phyloP scores from a whole-genome alignment of 2,329 filamentous ascomycete species.

The Fusarium incarnatum region DNA sequence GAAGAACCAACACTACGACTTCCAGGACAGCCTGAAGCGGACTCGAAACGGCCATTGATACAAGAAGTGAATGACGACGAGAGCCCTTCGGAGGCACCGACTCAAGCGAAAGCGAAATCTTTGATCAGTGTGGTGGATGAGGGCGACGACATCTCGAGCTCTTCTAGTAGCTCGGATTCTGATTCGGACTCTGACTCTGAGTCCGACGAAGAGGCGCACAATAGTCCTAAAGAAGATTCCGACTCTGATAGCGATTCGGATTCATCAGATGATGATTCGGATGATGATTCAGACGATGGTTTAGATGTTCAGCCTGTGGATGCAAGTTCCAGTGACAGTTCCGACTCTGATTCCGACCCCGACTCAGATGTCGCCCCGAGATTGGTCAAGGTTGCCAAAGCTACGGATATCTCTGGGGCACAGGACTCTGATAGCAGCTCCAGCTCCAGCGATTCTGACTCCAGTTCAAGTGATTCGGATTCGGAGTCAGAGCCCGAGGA shows the following conservation, averaged over 20 bases:
- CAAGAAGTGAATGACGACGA: slow-evolving; percentile 41
- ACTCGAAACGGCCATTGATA: slow-evolving; percentile 47
- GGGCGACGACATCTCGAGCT: slow-evolving; percentile 31
- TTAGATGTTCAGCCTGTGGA: slow-evolving; percentile 4
- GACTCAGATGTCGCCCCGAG: not conserved
- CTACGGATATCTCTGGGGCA: slow-evolving; percentile 19
- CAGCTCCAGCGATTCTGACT: slow-evolving; percentile 38
- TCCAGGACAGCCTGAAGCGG: slow-evolving; percentile 6
- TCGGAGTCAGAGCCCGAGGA: slow-evolving; percentile 53
- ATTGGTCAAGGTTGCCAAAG: not conserved
- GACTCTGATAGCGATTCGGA: slow-evolving; percentile 50
- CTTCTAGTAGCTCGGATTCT: slow-evolving; percentile 44
- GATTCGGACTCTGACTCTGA: slow-evolving; percentile 48
- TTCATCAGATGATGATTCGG: slow-evolving; percentile 10
- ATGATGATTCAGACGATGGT: not conserved
- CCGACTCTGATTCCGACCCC: not conserved
- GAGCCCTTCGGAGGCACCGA: not conserved
- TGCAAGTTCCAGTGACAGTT: slow-evolving; percentile 24
- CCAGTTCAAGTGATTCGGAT: slow-evolving; percentile 42
- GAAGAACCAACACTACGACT: slow-evolving; percentile 19
- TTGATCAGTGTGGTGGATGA: slow-evolving; percentile 20
- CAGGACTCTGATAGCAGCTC: slow-evolving; percentile 32
- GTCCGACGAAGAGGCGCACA: slow-evolving; percentile 51
- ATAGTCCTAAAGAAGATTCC: slow-evolving; percentile 49
- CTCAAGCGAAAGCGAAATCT: not conserved